These are phyloP conservation scores for Physcia stellaris DNA, from an alignment of 495 filamentous ascomycete species.

Conservation along the genomic window DNA sequence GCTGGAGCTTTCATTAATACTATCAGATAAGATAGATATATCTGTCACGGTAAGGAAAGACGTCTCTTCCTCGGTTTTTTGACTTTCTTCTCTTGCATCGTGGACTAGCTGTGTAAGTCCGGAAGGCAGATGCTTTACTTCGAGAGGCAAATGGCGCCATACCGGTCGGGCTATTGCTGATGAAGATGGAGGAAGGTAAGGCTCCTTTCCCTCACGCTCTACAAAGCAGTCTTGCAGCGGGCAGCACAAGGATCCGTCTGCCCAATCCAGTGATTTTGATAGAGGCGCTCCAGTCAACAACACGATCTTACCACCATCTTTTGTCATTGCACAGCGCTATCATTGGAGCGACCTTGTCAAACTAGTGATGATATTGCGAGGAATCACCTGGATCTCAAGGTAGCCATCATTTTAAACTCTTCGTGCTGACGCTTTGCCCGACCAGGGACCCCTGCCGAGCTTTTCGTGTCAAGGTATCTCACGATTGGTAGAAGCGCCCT, in stretches of 20 bases:
- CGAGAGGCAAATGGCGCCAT: constrained; percentile 13
- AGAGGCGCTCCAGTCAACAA: constrained; percentile 16
- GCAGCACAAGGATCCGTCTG: constrained; percentile 6
- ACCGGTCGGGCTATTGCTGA: constrained; percentile 41
- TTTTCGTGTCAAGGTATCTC: no score
- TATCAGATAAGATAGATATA: constrained; percentile 3
- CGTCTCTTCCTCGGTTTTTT: neutral
- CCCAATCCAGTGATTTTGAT: constrained; percentile 10
- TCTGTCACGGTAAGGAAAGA: constrained; percentile 9
- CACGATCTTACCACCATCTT: neutral
- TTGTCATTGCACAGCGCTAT: neutral
- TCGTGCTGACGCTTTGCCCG: no score
- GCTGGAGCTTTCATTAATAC: neutral
- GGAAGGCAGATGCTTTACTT: constrained; percentile 11
- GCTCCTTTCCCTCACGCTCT: neutral
- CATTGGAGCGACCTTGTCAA: no score
- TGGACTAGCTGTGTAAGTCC: constrained; percentile 10
- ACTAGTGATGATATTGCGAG: no score
- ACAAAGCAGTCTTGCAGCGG: constrained; percentile 2
- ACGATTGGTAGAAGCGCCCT: no score
- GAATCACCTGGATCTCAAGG: no score
- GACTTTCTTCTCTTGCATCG: neutral
- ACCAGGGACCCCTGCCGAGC: no score
- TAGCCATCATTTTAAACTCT: no score
- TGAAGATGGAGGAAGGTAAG: neutral